Base-by-base conservation (phyloP, 164 flowering plant species). In the Vitis cinerea region DNA sequence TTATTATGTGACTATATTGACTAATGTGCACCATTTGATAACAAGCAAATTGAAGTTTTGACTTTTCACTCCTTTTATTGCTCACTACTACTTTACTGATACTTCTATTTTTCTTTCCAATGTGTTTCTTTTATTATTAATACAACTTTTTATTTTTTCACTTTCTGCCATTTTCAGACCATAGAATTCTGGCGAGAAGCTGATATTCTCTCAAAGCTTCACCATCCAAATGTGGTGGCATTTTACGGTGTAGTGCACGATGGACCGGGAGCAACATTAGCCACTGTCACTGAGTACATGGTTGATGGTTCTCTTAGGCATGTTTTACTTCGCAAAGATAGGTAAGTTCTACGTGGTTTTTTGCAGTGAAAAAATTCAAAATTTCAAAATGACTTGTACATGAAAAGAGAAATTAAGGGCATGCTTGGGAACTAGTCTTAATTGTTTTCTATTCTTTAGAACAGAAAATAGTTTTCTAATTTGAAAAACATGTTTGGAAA, bases 191-290 rank as follows among this genome's bases (percentile, higher is more conserved):
- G 97, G 98, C 81, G 89, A 29, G 98, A 94, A 88, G 97, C 98
- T 74, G 94, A 88, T 63, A 94, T 94, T 73, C 91, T 94, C 14
- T 92, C 98, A 54, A 89, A 87, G 83, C 97, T 94, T 84, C 98
- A 90, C 81, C 98, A 94, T 84, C 98, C 98, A 63, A 94, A 94
- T 77, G 93, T 94, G 65, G 93, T 94, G 71, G 97, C 98, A 23
- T 94, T 94, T 80, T 94, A 94, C 78, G 98, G 98, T 68, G 96
- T 94, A 11, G 99, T 95, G 72, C 91, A 93, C 78, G 97, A 95
- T 85, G 97, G 98, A 71, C 98, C 93, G 50, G 98, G 98, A 47
- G 94, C 87, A 19, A 95, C 99, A 61, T 50, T 95, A 60, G 99
- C 99, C 61, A 95, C 99, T 52, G 94, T 95, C 23, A 77, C 97